These are phyloP conservation scores for Penicillium nucicola DNA, from an alignment of 495 filamentous ascomycete species.

Conservation along the genomic window DNA sequence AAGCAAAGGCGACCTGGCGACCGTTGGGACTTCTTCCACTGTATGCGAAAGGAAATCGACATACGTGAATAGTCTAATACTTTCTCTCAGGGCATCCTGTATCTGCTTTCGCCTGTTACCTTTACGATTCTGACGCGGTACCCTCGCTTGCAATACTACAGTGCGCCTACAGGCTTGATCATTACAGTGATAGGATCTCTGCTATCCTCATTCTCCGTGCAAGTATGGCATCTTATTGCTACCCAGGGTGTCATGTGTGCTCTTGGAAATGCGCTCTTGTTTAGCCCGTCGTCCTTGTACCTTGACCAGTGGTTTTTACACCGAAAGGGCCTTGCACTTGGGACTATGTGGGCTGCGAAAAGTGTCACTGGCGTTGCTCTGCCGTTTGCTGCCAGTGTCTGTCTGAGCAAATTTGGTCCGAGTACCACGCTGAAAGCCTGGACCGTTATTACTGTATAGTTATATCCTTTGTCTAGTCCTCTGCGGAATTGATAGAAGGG, in stretches of 20 bases:
- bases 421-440: slow-evolving; percentile 54
- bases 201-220: slow-evolving; percentile 49
- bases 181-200: slow-evolving; percentile 36
- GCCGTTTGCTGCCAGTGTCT: slow-evolving; percentile 50
- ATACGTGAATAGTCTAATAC: slow-evolving; percentile 5
- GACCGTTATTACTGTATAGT: slow-evolving; percentile 41
- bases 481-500: too few species aligned
- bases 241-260: slow-evolving; percentile 56
- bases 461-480: background rate
- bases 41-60: slow-evolving; percentile 14
- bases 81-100: slow-evolving; percentile 46
- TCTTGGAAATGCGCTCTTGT: slow-evolving; percentile 49
- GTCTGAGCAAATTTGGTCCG: slow-evolving; percentile 53
- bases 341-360: slow-evolving; percentile 56
- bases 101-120: slow-evolving; percentile 51
- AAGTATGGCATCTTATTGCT: slow-evolving; percentile 50
- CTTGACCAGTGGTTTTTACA: slow-evolving; percentile 58
- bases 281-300: slow-evolving; percentile 49
- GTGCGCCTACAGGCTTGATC: slow-evolving; percentile 38
- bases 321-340: slow-evolving; percentile 51
- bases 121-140: slow-evolving; percentile 49
- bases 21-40: slow-evolving; percentile 49
- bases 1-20: slow-evolving; percentile 39
- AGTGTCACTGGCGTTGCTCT: slow-evolving; percentile 45
- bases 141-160: slow-evolving; percentile 39